A percentile compares a stretch with the other conserved stretches of the same genome.
These are phyloP conservation scores for Saturnispora gosingensis DNA, from an alignment of 805 yeast genomes.

Conservation along the genomic window DNA sequence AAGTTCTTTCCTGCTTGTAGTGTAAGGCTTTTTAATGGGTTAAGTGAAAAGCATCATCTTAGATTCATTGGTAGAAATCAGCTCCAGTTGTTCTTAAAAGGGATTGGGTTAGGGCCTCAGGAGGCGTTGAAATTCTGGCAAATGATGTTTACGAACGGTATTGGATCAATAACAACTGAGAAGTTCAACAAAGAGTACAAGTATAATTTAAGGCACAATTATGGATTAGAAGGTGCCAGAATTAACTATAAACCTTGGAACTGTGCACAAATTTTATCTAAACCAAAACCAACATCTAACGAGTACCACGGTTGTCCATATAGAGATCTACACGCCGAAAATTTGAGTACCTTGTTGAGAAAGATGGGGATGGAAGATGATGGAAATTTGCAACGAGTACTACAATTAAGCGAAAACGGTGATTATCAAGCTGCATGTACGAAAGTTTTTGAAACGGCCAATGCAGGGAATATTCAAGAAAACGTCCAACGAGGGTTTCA, in stretches of 20 bases:
- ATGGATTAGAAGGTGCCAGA: conserved; percentile 87
- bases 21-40: conserved; percentile 48
- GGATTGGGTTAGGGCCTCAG: conserved; percentile 78
- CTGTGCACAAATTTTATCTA: conserved; percentile 66
- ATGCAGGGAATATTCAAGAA: conserved; percentile 34
- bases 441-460: conserved; percentile 71
- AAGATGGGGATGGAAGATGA: conserved; percentile 60
- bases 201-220: conserved; percentile 80
- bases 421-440: conserved; percentile 86
- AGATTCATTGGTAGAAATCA: conserved; percentile 81
- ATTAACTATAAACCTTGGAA: conserved; percentile 80
- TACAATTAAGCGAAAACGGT: conserved; percentile 57
- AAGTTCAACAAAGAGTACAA: conserved; percentile 80
- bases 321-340: conserved; percentile 61
- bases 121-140: conserved; percentile 87
- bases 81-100: conserved; percentile 74
- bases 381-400: conserved; percentile 39
- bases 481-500: conserved; percentile 31
- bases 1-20: conserved; percentile 75
- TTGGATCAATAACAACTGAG: conserved; percentile 49
- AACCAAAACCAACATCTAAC: conserved; percentile 55
- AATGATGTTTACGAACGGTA: conserved; percentile 47
- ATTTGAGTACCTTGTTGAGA: conserved; percentile 44
- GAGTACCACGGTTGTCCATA: conserved; percentile 94
- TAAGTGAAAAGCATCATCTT: conserved; percentile 58